Conservation (phyloP, 176 grass and related monocot genomes). For the Bonia amplexicaulis region DNA sequence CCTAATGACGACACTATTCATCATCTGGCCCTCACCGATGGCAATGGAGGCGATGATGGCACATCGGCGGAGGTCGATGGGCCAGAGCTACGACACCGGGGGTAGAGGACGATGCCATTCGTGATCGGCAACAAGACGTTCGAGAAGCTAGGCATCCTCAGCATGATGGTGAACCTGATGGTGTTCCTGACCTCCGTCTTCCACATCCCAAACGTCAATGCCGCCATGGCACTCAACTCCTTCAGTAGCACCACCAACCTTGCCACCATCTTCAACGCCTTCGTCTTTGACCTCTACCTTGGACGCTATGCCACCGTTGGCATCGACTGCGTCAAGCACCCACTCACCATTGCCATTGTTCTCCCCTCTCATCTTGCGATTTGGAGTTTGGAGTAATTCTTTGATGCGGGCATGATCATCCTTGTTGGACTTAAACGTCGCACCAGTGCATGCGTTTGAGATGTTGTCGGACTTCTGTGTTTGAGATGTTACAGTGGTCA, state of each 20-base stretch:
- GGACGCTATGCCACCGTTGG: constrained; percentile 50
- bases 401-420: constrained; percentile 39
- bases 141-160: constrained; percentile 67
- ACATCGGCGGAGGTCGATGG: background rate
- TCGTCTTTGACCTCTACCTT: constrained; percentile 58
- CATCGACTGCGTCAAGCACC: constrained; percentile 21
- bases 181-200: constrained; percentile 76
- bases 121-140: constrained; percentile 78
- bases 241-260: constrained; percentile 62
- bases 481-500: too few relatives aligned
- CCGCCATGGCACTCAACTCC: constrained; percentile 49
- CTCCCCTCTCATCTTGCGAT: background rate
- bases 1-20: background rate
- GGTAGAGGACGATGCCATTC: constrained; percentile 72
- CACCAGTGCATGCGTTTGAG: too few relatives aligned
- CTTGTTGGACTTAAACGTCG: background rate
- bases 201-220: constrained; percentile 50
- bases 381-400: background rate
- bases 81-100: constrained; percentile 37
- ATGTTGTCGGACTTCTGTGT: too few relatives aligned
- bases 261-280: constrained; percentile 56
- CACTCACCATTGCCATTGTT: too few relatives aligned
- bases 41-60: background rate
- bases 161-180: constrained; percentile 61
- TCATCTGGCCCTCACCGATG: background rate